phyloP scores from a whole-genome alignment of 352 stramenopile species.

The Phytophthora tubulina region DNA sequence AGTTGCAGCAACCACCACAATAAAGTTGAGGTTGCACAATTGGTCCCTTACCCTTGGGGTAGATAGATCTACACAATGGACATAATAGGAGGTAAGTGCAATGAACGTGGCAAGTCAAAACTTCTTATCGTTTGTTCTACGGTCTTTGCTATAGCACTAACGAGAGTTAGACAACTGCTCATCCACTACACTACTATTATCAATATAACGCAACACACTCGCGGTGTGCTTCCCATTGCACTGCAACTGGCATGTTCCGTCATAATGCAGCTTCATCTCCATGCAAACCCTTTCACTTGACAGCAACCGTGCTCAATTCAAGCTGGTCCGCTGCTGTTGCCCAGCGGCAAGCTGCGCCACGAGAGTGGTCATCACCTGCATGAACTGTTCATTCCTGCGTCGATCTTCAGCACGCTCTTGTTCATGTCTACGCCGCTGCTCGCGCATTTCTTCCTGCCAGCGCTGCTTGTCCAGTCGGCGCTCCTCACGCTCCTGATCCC shows the following conservation, averaged over 20 bases:
- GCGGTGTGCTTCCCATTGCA: neutral
- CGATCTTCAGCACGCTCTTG: conserved; percentile 42
- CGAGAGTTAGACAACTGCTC: neutral
- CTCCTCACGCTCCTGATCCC: conserved; percentile 42
- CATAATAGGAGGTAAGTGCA: too few relatives aligned
- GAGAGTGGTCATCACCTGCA: conserved; percentile 47
- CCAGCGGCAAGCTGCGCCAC: conserved; percentile 39
- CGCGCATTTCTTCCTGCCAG: conserved; percentile 42
- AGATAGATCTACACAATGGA: too few relatives aligned
- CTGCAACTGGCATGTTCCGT: neutral
- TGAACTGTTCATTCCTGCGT: conserved; percentile 44
- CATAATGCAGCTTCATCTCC: neutral
- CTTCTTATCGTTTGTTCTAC: neutral
- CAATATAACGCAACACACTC: conserved; percentile 18
- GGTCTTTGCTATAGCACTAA: neutral
- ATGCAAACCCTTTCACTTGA: conserved; percentile 4
- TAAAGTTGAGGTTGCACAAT: too few relatives aligned
- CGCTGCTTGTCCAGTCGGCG: conserved; percentile 36
- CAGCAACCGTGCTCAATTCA: conserved; percentile 31
- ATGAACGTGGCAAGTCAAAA: too few relatives aligned
- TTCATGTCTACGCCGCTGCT: conserved; percentile 38
- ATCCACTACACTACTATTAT: conserved; percentile 24
- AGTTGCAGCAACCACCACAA: too few relatives aligned
- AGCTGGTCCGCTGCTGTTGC: conserved; percentile 33
- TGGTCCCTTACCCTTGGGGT: too few relatives aligned